A percentile compares a stretch with the other conserved stretches of the same genome.
These are phyloP conservation scores for Daldinia loculata DNA, from an alignment of 495 filamentous ascomycete species.

Conservation along the genomic window DNA sequence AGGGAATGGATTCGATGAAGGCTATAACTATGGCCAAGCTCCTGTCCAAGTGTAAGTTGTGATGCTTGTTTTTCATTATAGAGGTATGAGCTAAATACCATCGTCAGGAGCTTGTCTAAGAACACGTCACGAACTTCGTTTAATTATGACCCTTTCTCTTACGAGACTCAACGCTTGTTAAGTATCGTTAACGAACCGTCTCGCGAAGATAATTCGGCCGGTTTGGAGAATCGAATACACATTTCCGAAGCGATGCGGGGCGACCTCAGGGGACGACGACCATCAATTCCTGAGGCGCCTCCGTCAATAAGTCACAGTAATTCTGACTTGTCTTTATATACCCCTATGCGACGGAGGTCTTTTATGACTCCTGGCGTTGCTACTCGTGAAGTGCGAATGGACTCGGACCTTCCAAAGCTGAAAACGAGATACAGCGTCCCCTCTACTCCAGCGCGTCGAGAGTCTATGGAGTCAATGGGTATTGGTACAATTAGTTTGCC, in stretches of 20 bases:
- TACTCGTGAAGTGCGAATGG: conserved; percentile 47
- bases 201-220: conserved; percentile 42
- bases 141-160: conserved; percentile 54
- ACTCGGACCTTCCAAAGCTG: conserved; percentile 35
- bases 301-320: conserved; percentile 48
- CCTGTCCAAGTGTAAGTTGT: conserved; percentile 27
- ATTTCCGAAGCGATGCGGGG: conserved; percentile 50
- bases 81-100: conserved; percentile 15
- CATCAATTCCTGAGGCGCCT: conserved; percentile 40
- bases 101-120: conserved; percentile 40
- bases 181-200: conserved; percentile 50
- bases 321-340: conserved; percentile 58
- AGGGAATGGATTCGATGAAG: conserved; percentile 30
- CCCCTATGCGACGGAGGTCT: conserved; percentile 57
- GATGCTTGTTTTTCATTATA: not conserved
- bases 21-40: conserved; percentile 28
- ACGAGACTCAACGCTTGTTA: conserved; percentile 54
- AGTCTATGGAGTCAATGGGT: conserved; percentile 49
- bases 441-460: conserved; percentile 49
- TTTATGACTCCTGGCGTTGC: conserved; percentile 59
- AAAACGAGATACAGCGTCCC: conserved; percentile 51
- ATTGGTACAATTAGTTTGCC: conserved; percentile 48
- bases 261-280: conserved; percentile 45
- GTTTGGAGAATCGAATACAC: conserved; percentile 50
- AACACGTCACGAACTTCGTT: conserved; percentile 49